Evolutionary conservation across 202 grass and related monocot species (phyloP).

Genomic region (Schoenoplectus tabernaemontani): DNA sequence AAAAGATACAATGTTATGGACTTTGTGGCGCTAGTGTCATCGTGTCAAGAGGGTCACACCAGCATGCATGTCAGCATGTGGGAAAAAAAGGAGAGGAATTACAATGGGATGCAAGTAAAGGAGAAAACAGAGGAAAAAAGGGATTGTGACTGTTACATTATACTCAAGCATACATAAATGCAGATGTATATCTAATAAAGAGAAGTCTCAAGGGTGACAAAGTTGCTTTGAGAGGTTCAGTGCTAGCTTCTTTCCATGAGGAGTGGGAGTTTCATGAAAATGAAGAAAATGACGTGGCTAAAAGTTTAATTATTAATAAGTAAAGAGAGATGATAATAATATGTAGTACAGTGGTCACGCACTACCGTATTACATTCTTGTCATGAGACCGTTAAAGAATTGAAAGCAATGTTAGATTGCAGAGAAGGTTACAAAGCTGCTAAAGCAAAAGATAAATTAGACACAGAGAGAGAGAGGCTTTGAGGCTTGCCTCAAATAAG

Average conservation of each 20-base stretch:
- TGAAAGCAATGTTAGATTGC: slow-evolving; percentile 25
- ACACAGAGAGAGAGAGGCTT: neutral
- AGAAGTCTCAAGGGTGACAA: neutral
- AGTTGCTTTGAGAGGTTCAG: slow-evolving; percentile 16
- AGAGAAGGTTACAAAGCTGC: slow-evolving; percentile 59
- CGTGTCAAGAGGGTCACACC: neutral
- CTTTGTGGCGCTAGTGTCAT: neutral
- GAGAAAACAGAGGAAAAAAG: neutral
- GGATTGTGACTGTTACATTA: slow-evolving; percentile 19
- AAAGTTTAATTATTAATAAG: slow-evolving; percentile 16
- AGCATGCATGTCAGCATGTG: slow-evolving; percentile 26
- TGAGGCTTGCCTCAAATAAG: slow-evolving; percentile 43
- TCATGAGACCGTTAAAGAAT: slow-evolving; percentile 32
- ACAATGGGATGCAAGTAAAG: slow-evolving; percentile 19
- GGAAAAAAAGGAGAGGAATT: slow-evolving; percentile 41
- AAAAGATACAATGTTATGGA: neutral
- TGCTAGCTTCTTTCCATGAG: slow-evolving; percentile 26
- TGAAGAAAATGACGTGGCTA: slow-evolving; percentile 23
- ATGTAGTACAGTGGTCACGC: slow-evolving; percentile 24
- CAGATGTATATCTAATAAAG: neutral
- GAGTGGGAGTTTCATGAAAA: slow-evolving; percentile 4
- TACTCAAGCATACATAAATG: slow-evolving; percentile 9
- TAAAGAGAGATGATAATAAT: slow-evolving; percentile 1
- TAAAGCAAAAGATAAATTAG: slow-evolving; percentile 48
- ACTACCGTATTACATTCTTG: neutral